Percentiles rank a stretch among this genome's conserved stretches.
Conservation (phyloP, 2,329 filamentous ascomycete species). For the Mollisia scopiformis region DNA sequence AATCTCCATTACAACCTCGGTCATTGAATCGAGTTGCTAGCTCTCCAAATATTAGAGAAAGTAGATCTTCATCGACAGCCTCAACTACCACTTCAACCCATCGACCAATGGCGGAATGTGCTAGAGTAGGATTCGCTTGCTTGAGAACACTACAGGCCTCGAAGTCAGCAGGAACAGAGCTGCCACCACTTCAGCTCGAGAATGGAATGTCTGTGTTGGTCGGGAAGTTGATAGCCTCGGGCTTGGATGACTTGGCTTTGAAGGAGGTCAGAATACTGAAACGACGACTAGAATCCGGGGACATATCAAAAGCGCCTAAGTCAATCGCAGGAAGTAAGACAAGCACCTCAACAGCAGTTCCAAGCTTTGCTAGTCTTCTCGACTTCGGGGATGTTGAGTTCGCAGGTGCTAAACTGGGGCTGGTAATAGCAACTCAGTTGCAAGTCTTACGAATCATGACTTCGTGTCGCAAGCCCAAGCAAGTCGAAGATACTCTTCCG, state of each 20-base stretch:
- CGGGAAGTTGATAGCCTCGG: constrained; percentile 65
- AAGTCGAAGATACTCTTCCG: constrained; percentile 60
- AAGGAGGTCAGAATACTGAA: constrained; percentile 72
- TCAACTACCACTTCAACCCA: constrained; percentile 35
- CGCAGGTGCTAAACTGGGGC: constrained; percentile 48
- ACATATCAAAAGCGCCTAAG: constrained; percentile 26
- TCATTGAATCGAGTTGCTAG: constrained; percentile 63
- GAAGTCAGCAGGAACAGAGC: constrained; percentile 52
- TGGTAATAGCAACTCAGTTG: constrained; percentile 67
- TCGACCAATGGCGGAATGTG: constrained; percentile 58
- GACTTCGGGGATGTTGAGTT: constrained; percentile 55
- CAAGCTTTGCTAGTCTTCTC: constrained; percentile 61
- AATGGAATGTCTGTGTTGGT: constrained; percentile 72
- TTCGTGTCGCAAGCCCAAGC: constrained; percentile 58
- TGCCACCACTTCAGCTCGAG: constrained; percentile 71
- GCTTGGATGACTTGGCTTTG: constrained; percentile 67
- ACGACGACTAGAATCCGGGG: constrained; percentile 56
- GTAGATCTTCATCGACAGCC: constrained; percentile 42
- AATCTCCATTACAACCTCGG: constrained; percentile 64
- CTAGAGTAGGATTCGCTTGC: constrained; percentile 67
- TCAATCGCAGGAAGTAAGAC: constrained; percentile 26
- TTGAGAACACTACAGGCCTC: constrained; percentile 59
- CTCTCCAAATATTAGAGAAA: constrained; percentile 53
- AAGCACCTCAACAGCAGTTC: constrained; percentile 42
- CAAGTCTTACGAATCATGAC: constrained; percentile 67